These are phyloP conservation scores for Aspergillus sclerotioniger DNA, from an alignment of 495 filamentous ascomycete genomes.

Conservation along the genomic window DNA sequence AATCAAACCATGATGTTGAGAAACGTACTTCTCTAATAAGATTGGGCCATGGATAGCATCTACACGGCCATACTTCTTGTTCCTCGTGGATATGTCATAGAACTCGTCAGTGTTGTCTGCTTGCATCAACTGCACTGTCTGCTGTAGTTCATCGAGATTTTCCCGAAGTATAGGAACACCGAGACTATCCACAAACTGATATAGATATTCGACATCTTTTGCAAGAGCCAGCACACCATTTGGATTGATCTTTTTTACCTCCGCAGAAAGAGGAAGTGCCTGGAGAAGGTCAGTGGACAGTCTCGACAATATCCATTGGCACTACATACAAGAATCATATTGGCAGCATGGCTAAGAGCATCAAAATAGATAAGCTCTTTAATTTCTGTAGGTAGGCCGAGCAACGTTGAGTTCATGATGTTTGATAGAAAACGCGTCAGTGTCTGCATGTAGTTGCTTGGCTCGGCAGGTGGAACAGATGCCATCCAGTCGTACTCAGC, in stretches of 20 bases:
- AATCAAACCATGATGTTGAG: not conserved
- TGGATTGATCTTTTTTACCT: conserved; percentile 81
- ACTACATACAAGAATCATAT: conserved; percentile 70
- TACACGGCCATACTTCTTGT: conserved; percentile 92
- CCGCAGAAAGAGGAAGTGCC: conserved; percentile 77
- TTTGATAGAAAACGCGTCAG: conserved; percentile 90
- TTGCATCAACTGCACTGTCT: conserved; percentile 84
- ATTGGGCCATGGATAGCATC: conserved; percentile 82
- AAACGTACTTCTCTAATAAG: conserved; percentile 78
- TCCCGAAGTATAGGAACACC: conserved; percentile 76
- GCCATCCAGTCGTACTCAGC: conserved; percentile 96
- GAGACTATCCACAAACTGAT: conserved; percentile 79
- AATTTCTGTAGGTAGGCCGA: conserved; percentile 89
- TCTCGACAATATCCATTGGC: not conserved
- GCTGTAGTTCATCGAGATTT: conserved; percentile 87
- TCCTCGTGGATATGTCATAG: conserved; percentile 80
- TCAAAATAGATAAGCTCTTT: conserved; percentile 98
- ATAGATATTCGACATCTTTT: conserved; percentile 77
- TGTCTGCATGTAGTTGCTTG: conserved; percentile 91
- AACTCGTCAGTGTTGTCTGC: conserved; percentile 90
- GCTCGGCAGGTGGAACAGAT: conserved; percentile 58
- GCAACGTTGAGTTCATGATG: conserved; percentile 90
- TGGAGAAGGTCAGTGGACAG: conserved; percentile 28
- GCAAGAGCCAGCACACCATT: conserved; percentile 78
- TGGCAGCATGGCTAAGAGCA: conserved; percentile 84